phyloP scores from a whole-genome alignment of 139 green algal species.

The Chlorella sp. region DNA sequence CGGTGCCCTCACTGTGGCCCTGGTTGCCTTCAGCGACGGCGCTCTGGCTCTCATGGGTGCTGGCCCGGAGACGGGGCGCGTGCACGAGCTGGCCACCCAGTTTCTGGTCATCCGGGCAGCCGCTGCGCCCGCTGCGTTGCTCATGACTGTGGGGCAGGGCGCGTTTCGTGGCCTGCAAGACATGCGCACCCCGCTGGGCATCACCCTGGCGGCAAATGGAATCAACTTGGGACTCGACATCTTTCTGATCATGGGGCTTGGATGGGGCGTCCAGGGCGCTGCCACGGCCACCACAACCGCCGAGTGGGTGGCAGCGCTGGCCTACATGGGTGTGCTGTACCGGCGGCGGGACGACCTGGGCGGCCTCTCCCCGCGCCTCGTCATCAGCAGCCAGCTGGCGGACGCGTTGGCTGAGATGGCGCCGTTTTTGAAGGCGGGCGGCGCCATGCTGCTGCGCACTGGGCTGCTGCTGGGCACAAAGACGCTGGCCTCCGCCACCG shows the following conservation, averaged over 20 bases:
- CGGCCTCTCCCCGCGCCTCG: conserved; percentile 9
- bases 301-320: conserved; percentile 64
- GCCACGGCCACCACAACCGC: conserved; percentile 56
- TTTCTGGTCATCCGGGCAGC: conserved; percentile 60
- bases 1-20: conserved; percentile 30
- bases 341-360: conserved; percentile 44
- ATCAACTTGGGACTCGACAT: conserved; percentile 73
- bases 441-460: conserved; percentile 74
- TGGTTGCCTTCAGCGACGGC: conserved; percentile 39
- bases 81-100: conserved; percentile 52
- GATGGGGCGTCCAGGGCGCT: conserved; percentile 63
- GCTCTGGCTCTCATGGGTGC: conserved; percentile 68
- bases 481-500: conserved; percentile 70
- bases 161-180: conserved; percentile 79
- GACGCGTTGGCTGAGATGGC: conserved; percentile 30
- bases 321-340: conserved; percentile 60
- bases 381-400: neutral
- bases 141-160: conserved; percentile 73
- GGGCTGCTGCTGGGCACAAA: conserved; percentile 74
- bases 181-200: conserved; percentile 74
- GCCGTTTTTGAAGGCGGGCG: conserved; percentile 61
- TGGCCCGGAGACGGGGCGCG: conserved; percentile 33
- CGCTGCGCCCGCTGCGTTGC: conserved; percentile 70
- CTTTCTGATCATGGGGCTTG: conserved; percentile 50
- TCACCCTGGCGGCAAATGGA: conserved; percentile 68